phyloP scores from a whole-genome alignment of 805 yeast genomes.

The Saccharomycopsis sp. region DNA sequence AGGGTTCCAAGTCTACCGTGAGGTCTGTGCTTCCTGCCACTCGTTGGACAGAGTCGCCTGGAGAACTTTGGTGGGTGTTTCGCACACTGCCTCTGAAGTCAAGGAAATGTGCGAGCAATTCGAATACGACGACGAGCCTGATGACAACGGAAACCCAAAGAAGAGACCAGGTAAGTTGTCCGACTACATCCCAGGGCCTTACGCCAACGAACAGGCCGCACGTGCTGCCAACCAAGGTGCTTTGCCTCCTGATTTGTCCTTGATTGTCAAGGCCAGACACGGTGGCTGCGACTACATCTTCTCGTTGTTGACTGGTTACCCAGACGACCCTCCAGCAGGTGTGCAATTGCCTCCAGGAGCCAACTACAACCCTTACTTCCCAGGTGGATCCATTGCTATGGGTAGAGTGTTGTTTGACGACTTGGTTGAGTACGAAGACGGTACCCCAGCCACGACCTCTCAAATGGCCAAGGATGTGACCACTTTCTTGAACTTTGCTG shows the following conservation, averaged over 20 bases:
- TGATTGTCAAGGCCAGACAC: conserved; percentile 98
- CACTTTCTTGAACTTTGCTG: conserved; percentile 94
- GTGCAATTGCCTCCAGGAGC: conserved; percentile 86
- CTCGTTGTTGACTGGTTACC: conserved; percentile 94
- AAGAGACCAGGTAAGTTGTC: conserved; percentile 98
- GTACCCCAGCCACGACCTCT: conserved; percentile 96
- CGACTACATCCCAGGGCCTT: conserved; percentile 91
- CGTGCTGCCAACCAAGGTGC: conserved; percentile 99
- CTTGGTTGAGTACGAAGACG: conserved; percentile 96
- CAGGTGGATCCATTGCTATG: conserved; percentile 99
- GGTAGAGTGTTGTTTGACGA: conserved; percentile 97
- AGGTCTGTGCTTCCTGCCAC: conserved; percentile 99
- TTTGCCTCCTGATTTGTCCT: conserved; percentile 93
- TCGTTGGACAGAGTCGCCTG: conserved; percentile 95
- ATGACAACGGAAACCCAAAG: conserved; percentile 87
- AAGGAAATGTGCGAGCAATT: conserved; percentile 92
- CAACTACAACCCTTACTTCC: conserved; percentile 99
- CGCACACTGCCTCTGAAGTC: conserved; percentile 86
- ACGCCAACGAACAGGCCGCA: conserved; percentile 97
- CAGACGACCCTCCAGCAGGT: conserved; percentile 98
- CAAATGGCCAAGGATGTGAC: conserved; percentile 99
- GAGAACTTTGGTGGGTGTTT: conserved; percentile 96
- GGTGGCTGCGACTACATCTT: conserved; percentile 96
- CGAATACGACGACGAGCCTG: conserved; percentile 98
- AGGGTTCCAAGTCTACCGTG: conserved; percentile 98